Percentiles rank a stretch among this genome's conserved stretches.
phyloP scores from a whole-genome alignment of 805 yeast genomes.

The Candida oleophila region DNA sequence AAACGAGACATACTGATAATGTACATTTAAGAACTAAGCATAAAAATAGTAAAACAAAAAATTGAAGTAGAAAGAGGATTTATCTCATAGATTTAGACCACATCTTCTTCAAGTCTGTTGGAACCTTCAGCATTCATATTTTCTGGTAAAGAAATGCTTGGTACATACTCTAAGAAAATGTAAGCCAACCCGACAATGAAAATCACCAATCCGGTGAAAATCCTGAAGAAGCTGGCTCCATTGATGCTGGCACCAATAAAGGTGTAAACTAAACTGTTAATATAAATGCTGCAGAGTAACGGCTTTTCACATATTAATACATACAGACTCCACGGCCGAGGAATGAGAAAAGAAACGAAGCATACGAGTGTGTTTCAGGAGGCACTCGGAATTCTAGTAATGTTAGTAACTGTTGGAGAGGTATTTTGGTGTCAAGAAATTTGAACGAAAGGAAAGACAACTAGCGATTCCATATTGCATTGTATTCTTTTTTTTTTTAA shows the following conservation, averaged over 20 bases:
- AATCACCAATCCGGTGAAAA: constrained; percentile 58
- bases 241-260: constrained; percentile 35
- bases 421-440: too few species aligned
- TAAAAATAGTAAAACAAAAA: background rate
- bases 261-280: constrained; percentile 35
- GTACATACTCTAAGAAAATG: constrained; percentile 65
- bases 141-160: constrained; percentile 75
- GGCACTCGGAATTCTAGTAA: constrained; percentile 50
- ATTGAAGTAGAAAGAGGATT: background rate
- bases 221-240: constrained; percentile 55
- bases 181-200: constrained; percentile 60
- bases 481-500: too few species aligned
- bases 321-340: constrained; percentile 71
- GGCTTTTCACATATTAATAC: too few species aligned
- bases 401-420: too few species aligned
- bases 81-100: constrained; percentile 18
- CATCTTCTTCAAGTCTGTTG: constrained; percentile 42
- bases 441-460: too few species aligned
- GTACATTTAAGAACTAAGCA: background rate
- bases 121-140: constrained; percentile 62
- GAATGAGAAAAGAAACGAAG: constrained; percentile 66
- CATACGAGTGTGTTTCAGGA: constrained; percentile 61
- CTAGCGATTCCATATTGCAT: too few species aligned
- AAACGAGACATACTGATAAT: too few species aligned
- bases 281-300: too few species aligned